Base-by-base conservation (phyloP, 2,329 filamentous ascomycete genomes). In the Aspergillus tamarii region DNA sequence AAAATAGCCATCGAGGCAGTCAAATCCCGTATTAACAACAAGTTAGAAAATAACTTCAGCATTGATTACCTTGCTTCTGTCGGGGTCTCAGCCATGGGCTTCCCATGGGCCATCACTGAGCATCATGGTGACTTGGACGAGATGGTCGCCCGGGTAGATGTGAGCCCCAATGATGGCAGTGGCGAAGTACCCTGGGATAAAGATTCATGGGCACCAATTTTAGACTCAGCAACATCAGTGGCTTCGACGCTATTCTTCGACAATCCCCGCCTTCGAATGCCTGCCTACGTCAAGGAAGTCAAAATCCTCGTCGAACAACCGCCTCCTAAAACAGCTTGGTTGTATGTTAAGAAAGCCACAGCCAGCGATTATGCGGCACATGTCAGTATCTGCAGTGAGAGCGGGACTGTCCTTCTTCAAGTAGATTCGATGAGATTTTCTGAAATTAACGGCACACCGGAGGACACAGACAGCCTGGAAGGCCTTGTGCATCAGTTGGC, bases 171-270 rank as follows among this genome's bases (percentile, higher is more conserved):
- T 2, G 59, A 55, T 30, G 36, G 21, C n/a, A 32, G 28, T 54
- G 39, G 28, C 5, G 36, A 28, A 30, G 10, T 48, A 2, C 43
- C 14, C 1, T 79, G 76, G 76, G 70, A 77, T 30, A 19, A 57
- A 1, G 26, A 61, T 0, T 80, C 76, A 3, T 81, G 76, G 78
- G 78, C 79, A 6, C 75, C 80, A 0, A 70, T 80, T 14, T 67
- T 82, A 3, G 80, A 82, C 61, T 75, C 80, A 3, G 80, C 80
- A 1, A 80, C 79, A 0, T 82, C 80, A 0, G 73, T 82, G 4
- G 79, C 78, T 2, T 81, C 80, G 0, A 76, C 77, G 0, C 71
- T 82, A 26, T 81, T 68, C 39, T 81, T 74, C 64, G 69, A 77
- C 32, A 66, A 73, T 11, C 73, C 76, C 1, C 70, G 70, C 11